Evolutionary conservation across 2,329 filamentous ascomycete genomes (phyloP).

Genomic region (Phialocephala subalpina): DNA sequence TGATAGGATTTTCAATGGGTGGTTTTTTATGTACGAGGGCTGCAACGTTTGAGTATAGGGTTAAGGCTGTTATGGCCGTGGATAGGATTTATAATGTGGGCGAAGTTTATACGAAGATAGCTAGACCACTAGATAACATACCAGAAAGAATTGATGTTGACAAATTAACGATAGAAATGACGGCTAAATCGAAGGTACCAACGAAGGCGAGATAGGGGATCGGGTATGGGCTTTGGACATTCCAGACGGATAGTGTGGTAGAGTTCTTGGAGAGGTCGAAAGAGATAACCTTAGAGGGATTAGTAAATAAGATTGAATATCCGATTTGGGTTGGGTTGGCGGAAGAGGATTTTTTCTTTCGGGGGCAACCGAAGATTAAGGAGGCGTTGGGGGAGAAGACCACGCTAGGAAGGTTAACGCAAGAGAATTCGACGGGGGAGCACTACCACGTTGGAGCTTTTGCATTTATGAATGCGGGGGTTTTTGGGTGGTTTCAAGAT

Average conservation of each 20-base stretch:
- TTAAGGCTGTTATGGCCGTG: constrained; percentile 49
- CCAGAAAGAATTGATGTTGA: background rate
- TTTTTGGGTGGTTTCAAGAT: background rate
- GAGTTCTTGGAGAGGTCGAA: background rate
- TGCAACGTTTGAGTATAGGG: constrained; percentile 52
- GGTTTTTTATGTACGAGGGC: constrained; percentile 51
- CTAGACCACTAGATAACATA: background rate
- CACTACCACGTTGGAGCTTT: background rate
- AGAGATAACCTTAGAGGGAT: background rate
- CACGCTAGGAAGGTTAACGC: background rate
- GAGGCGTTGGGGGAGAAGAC: background rate
- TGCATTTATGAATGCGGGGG: background rate
- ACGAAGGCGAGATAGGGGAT: background rate
- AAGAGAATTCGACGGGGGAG: background rate
- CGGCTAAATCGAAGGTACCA: background rate
- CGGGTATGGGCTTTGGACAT: background rate
- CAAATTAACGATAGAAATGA: background rate
- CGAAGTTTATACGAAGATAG: background rate
- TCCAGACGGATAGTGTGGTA: background rate
- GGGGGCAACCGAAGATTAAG: background rate
- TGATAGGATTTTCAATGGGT: constrained; percentile 53
- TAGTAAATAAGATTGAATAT: background rate
- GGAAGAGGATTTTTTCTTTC: background rate
- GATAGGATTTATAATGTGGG: constrained; percentile 47
- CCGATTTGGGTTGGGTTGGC: background rate